These are phyloP conservation scores for Thelonectria blattea DNA, from an alignment of 2,329 filamentous ascomycete species.

Conservation along the genomic window DNA sequence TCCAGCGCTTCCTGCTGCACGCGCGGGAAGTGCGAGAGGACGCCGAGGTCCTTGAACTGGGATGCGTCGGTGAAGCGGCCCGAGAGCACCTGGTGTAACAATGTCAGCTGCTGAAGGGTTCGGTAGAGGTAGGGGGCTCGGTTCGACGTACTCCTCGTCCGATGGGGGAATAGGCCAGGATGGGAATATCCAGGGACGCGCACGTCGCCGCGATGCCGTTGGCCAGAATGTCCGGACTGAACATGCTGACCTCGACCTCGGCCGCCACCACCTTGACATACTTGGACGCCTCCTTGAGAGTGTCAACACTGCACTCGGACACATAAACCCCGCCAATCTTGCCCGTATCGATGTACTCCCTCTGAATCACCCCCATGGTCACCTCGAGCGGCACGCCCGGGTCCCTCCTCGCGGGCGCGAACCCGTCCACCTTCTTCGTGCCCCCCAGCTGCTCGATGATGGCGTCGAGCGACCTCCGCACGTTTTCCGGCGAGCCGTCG, in stretches of 20 bases:
- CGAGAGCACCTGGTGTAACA: constrained; percentile 39
- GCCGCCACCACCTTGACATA: constrained; percentile 53
- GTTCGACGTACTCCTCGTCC: constrained; percentile 56
- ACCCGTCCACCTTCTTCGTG: constrained; percentile 65
- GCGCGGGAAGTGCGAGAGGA: constrained; percentile 52
- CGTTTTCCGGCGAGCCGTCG: constrained; percentile 59
- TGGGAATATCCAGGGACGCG: constrained; percentile 68
- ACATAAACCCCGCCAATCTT: constrained; percentile 58
- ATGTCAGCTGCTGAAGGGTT: constrained; percentile 18
- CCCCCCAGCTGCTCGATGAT: constrained; percentile 57
- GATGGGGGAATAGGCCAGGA: constrained; percentile 76
- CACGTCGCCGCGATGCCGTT: constrained; percentile 63
- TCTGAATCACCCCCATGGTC: constrained; percentile 49
- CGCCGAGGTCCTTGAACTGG: constrained; percentile 32
- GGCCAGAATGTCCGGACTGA: constrained; percentile 52
- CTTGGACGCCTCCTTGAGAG: constrained; percentile 55
- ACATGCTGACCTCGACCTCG: constrained; percentile 62
- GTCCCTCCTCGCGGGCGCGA: constrained; percentile 64
- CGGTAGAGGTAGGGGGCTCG: not conserved
- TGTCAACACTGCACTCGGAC: constrained; percentile 57
- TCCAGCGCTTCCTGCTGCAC: constrained; percentile 69
- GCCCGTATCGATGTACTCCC: constrained; percentile 58
- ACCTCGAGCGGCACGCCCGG: constrained; percentile 50
- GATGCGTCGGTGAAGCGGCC: constrained; percentile 36
- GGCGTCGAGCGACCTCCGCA: constrained; percentile 64